Base-by-base conservation (phyloP, 176 grass and related monocot species). In the Metroxylon sagu region DNA sequence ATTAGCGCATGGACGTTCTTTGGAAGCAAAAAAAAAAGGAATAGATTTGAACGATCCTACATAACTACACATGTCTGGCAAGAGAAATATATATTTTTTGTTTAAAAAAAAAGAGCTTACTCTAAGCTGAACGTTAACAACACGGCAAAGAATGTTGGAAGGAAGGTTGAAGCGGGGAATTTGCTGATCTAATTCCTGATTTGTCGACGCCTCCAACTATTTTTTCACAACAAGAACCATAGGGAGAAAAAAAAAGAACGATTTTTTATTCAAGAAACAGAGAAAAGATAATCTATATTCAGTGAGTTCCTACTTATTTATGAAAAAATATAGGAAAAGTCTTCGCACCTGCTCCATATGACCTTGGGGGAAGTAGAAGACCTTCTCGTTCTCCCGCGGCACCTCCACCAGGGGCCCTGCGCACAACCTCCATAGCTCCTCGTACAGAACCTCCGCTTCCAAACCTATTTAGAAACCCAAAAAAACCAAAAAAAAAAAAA, bases 311-410 rank as follows among this genome's bases (percentile, higher is more conserved):
- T 10, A 12, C 35, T 14, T 10, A 43, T 43, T 43, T 43, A 23
- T 43, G 10, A 43, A 43, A 43, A 14, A 12, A 43, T 43, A 43
- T 14, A 43, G 8, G 6, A 43, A 43, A 43, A 43, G 26, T 10
- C 52, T 48, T 31, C 19, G 35, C 26, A 86, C 89, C 85, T 95
- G 93, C 75, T 98, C 93, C 14, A 98, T 86, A 71, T 98, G 93
- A 17, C 93, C 93, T 85, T 98, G 93, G 49, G 86, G 84, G 76
- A 98, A 98, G 87, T 98, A 98, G 62, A 88, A 89, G 21, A 98
- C 93, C 71, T 76, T 80, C 76, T 98, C 87, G 53, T 52, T 52
- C 16, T 25, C 31, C 71, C 80, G 81, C 62, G 87, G 87, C 57
- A 98, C 70, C 55, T 91, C 84, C 73, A 98, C 87, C 6, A 98